Base-by-base conservation (phyloP, 108 stramenopile genomes). In the Stephanodiscus triporus region DNA sequence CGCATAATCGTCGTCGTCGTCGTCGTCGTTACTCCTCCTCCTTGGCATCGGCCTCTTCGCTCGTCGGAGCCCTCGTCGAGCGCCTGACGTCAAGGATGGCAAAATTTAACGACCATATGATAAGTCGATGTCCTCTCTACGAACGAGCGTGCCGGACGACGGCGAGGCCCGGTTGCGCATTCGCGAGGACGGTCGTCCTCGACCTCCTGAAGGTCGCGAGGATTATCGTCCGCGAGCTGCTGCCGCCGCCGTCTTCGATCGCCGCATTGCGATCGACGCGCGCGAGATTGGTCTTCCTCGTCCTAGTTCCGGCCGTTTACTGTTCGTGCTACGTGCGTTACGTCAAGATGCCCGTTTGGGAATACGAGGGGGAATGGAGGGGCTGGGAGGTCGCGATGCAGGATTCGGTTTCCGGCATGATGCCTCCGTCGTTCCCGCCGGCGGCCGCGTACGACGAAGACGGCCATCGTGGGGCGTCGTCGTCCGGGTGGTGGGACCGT, bases 381-480 rank as follows among this genome's bases (percentile, higher is more conserved):
- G 6, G 0, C 9, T 74, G 73, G 73, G 73, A 74, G 22, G 14
- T 9, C 6, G 7, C 22, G 4, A 45, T 74, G 64, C 54, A 48
- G 20, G 9, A 66, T 14, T 65, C 73, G 19, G 30, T 74, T 17
- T 32, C 55, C 7, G 23, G 45, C 10, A 58, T 51, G 32, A 49
- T 74, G 8, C 73, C 73, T 0, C 73, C 73, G 40, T 48, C 9
- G 0, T 23, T 13, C 19, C 27, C 63, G 0, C 54, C 64, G 14
- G 27, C 23, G 26, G 26, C 4, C 30, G 19, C 19, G n/a, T 45
- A 13, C 29, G n/a, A n/a, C n/a, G n/a, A n/a, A n/a, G n/a, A n/a
- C n/a, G n/a, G n/a, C n/a, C n/a, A n/a, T n/a, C n/a, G n/a, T n/a
- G n/a, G n/a, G n/a, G n/a, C n/a, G n/a, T n/a, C n/a, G n/a, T n/a